Percentiles rank a stretch among this genome's conserved stretches.
phyloP scores from a whole-genome alignment of 2,329 filamentous ascomycete species.

The Cadophora malorum region DNA sequence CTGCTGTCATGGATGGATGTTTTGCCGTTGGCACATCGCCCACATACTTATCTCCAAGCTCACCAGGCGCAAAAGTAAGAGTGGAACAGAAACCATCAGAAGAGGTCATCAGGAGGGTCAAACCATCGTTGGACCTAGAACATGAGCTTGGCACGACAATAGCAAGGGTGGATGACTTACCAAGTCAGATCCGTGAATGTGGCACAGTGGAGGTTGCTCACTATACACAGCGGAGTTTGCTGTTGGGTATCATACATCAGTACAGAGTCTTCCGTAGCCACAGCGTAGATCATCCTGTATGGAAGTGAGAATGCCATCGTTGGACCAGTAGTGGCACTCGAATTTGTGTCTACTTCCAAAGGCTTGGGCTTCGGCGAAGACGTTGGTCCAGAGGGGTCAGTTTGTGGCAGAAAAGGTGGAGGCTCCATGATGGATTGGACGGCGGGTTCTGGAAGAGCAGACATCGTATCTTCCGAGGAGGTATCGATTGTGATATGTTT shows the following conservation, averaged over 20 bases:
- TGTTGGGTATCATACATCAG: constrained; percentile 97
- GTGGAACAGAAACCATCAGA: constrained; percentile 98
- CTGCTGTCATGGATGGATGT: constrained; percentile 47
- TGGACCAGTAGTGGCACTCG: constrained; percentile 59
- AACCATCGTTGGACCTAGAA: constrained; percentile 74
- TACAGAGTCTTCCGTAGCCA: constrained; percentile 95
- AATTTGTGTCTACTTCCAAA: constrained; percentile 53
- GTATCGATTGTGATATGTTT: constrained; percentile 96
- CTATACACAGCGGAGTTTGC: constrained; percentile 88
- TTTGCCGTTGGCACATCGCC: constrained; percentile 65
- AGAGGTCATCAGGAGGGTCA: constrained; percentile 90
- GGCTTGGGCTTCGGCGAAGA: constrained; percentile 53
- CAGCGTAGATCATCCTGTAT: constrained; percentile 95
- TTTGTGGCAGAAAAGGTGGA: constrained; percentile 63
- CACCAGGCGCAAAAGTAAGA: constrained; percentile 81
- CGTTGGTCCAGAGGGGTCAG: constrained; percentile 58
- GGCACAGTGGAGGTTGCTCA: constrained; percentile 96
- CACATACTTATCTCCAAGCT: constrained; percentile 83
- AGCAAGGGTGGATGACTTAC: constrained; percentile 60
- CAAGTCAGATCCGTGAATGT: constrained; percentile 97
- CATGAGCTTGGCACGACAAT: constrained; percentile 25
- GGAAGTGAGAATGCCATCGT: constrained; percentile 81
- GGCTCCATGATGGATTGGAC: constrained; percentile 77
- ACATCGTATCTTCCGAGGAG: constrained; percentile 85
- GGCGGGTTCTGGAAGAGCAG: constrained; percentile 82